These are phyloP conservation scores for Keithomyces neogunnii DNA, from an alignment of 2,329 filamentous ascomycete genomes.

Conservation along the genomic window DNA sequence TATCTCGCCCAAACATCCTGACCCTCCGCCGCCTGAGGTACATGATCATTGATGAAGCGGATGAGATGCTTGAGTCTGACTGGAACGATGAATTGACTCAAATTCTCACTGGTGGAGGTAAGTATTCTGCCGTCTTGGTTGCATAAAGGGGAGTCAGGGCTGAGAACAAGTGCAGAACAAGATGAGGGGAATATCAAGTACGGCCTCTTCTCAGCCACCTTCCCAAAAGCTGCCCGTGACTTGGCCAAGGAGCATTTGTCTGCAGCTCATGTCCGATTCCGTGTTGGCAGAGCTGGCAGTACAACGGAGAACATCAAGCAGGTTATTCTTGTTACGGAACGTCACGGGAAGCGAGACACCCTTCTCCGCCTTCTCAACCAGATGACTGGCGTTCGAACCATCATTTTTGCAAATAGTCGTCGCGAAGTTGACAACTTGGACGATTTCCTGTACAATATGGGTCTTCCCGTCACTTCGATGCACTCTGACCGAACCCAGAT, in stretches of 20 bases:
- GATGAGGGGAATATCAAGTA: slow-evolving; percentile 62
- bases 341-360: slow-evolving; percentile 57
- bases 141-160: slow-evolving; percentile 8
- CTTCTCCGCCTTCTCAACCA: slow-evolving; percentile 65
- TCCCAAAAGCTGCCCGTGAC: slow-evolving; percentile 69
- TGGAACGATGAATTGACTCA: slow-evolving; percentile 70
- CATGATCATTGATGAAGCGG: slow-evolving; percentile 85
- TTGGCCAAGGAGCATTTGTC: slow-evolving; percentile 71
- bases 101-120: slow-evolving; percentile 76
- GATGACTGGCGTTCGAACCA: slow-evolving; percentile 64
- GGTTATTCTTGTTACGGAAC: slow-evolving; percentile 59
- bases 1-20: slow-evolving; percentile 59
- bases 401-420: slow-evolving; percentile 87
- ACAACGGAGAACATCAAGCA: slow-evolving; percentile 79
- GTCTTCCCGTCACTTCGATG: slow-evolving; percentile 78
- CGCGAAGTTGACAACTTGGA: slow-evolving; percentile 73
- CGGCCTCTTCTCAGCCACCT: slow-evolving; percentile 92
- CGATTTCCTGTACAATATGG: slow-evolving; percentile 74
- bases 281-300: slow-evolving; percentile 79
- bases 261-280: slow-evolving; percentile 67
- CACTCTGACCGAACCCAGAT: slow-evolving; percentile 80
- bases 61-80: slow-evolving; percentile 76
- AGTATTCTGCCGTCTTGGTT: slow-evolving; percentile 22
- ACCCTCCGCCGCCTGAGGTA: slow-evolving; percentile 71
- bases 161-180: slow-evolving; percentile 47